Conservation (phyloP, 1,284 basidiomycete species). For the Abortiporus biennis region DNA sequence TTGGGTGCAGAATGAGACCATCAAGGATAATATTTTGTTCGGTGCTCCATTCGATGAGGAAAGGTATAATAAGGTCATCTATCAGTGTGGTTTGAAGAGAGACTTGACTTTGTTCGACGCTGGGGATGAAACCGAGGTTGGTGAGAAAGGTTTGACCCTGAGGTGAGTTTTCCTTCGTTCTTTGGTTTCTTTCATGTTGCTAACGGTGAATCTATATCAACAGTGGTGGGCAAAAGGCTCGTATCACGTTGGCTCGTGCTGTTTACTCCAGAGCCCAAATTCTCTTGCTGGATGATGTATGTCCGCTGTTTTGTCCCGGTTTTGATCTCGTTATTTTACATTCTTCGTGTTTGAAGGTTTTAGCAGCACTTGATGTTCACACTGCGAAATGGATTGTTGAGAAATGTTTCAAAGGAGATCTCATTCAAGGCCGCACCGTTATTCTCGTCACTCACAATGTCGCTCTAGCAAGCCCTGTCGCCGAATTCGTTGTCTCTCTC, state of each 20-base stretch:
- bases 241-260: slow-evolving; percentile 70
- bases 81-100: slow-evolving; percentile 57
- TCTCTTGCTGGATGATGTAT: slow-evolving; percentile 60
- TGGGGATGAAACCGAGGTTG: slow-evolving; percentile 69
- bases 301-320: slow-evolving; percentile 17
- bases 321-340: slow-evolving; percentile 4
- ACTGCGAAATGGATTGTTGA: slow-evolving; percentile 74
- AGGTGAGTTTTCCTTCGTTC: slow-evolving; percentile 21
- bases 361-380: slow-evolving; percentile 53
- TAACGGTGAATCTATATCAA: slow-evolving; percentile 20
- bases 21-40: slow-evolving; percentile 40
- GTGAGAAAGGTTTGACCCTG: slow-evolving; percentile 57
- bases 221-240: slow-evolving; percentile 72
- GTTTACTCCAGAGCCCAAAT: slow-evolving; percentile 60
- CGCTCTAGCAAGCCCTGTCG: slow-evolving; percentile 55
- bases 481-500: slow-evolving; percentile 58
- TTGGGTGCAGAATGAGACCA: slow-evolving; percentile 62
- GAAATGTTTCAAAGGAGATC: slow-evolving; percentile 63
- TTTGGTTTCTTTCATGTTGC: not conserved
- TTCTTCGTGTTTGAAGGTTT: slow-evolving; percentile 23
- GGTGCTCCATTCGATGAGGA: slow-evolving; percentile 35
- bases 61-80: slow-evolving; percentile 44
- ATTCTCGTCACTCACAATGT: slow-evolving; percentile 75
- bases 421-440: slow-evolving; percentile 64
- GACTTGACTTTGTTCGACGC: slow-evolving; percentile 66